These are phyloP conservation scores for Euphorbia lathyris DNA, from an alignment of 345 rosid species.

Conservation along the genomic window DNA sequence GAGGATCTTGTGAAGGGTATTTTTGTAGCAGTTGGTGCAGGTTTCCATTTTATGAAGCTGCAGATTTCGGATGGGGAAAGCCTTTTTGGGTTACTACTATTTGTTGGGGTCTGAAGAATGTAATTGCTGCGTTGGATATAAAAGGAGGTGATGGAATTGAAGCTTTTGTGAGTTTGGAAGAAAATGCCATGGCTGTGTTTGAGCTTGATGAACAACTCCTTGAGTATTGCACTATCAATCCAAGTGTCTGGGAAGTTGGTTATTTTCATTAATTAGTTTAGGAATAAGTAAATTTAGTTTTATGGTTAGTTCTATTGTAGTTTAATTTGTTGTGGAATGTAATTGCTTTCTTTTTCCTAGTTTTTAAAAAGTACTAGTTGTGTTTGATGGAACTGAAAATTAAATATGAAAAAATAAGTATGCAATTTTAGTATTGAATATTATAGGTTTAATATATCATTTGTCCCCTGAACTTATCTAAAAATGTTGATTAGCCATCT, in stretches of 20 bases:
- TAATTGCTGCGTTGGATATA: conserved; percentile 5
- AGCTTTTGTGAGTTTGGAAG: conserved; percentile 22
- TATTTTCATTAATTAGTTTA: too few relatives aligned
- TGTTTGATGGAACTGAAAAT: too few relatives aligned
- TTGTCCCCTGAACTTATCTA: too few relatives aligned
- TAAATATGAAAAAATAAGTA: too few relatives aligned
- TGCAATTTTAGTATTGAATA: too few relatives aligned
- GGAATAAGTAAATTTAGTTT: too few relatives aligned
- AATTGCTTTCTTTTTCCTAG: too few relatives aligned
- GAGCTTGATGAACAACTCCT: conserved; percentile 22
- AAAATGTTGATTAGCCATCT: too few relatives aligned
- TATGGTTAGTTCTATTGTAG: too few relatives aligned
- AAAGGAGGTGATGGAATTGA: conserved; percentile 3
- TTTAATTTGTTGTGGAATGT: too few relatives aligned
- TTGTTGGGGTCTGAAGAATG: neutral
- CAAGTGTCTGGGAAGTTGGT: neutral
- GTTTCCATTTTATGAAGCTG: conserved; percentile 19
- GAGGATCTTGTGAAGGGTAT: conserved; percentile 1
- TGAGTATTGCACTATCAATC: conserved; percentile 13
- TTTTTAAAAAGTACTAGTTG: too few relatives aligned
- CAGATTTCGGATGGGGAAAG: conserved; percentile 36
- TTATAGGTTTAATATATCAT: too few relatives aligned
- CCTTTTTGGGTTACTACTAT: conserved; percentile 21
- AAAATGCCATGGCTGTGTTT: conserved; percentile 24
- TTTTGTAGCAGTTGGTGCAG: conserved; percentile 27